Conservation (phyloP, 108 stramenopile species). For the Stephanodiscus minutulus region DNA sequence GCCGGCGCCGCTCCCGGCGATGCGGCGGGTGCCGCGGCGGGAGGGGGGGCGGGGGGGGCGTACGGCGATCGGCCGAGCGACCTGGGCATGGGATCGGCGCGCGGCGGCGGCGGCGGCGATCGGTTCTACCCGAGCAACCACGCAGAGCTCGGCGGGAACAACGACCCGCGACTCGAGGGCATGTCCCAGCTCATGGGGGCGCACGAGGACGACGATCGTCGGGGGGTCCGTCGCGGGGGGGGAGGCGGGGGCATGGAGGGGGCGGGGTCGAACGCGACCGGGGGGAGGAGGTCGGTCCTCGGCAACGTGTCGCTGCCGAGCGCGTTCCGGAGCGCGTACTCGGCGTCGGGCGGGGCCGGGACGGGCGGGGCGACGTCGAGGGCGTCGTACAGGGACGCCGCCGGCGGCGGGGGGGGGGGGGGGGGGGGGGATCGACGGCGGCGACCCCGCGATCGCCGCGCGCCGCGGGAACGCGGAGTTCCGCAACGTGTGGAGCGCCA, state of each 20-base stretch:
- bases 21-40: too few relatives aligned
- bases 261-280: not conserved
- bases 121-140: too few relatives aligned
- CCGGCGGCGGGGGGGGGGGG: not conserved
- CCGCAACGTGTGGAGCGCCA: conserved; percentile 52
- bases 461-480: conserved; percentile 28
- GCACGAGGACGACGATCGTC: conserved; percentile 23
- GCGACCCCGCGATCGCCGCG: too few relatives aligned
- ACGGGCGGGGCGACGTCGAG: conserved; percentile 11
- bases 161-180: conserved; percentile 29
- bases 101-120: not conserved
- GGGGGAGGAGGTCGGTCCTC: conserved; percentile 28
- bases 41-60: not conserved
- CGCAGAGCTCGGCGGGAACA: not conserved
- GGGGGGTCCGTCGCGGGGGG: not conserved
- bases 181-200: conserved; percentile 49
- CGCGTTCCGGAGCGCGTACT: conserved; percentile 49
- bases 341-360: conserved; percentile 27
- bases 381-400: conserved; percentile 30
- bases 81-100: conserved; percentile 52
- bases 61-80: conserved; percentile 21
- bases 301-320: conserved; percentile 39
- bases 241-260: too few relatives aligned
- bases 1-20: too few relatives aligned
- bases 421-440: conserved; percentile 18